Base-by-base conservation (phyloP, 257 asterid species). In the Salvia splendens region DNA sequence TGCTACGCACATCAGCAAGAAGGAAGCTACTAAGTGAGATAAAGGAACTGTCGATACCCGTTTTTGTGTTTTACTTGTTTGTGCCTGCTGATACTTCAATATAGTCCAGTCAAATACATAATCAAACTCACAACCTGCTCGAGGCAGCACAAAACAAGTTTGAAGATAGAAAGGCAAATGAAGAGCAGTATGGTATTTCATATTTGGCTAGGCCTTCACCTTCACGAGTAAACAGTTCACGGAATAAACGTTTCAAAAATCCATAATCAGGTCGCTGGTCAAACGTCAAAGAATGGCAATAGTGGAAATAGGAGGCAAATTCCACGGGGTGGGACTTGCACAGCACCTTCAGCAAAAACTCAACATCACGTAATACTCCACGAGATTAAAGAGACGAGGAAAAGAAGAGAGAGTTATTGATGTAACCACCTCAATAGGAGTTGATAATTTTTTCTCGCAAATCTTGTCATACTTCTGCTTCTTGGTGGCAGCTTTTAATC, bases 301-400 rank as follows among this genome's bases (percentile, higher is more conserved):
- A 92, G 74, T 92, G 98, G 71, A 92, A 89, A 79, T 87, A 92
- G 4, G 98, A 92, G 14, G 96, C 96, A 30, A 92, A 92, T 72
- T 92, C 98, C 81, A 89, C 96, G 1, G 98, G 96, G 80, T 87
- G 95, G 46, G 95, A 84, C 92, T 92, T 92, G 91, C 98, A 92
- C 62, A 92, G 70, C 67, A 89, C 96, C 98, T 91, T 73, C 74
- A 79, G 68, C 54, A 66, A 38, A 67, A 75, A 58, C 5, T 30
- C 7, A 14, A 63, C 8, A 56, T 50, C 52, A 47, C 20, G n/a
- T 48, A 52, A 35, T 2, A 24, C 2, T 24, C 30, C 2, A 54
- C 46, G 45, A 59, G 51, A 43, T 9, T 5, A 40, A 45, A 52
- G n/a, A 69, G 33, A 56, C 41, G 7, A 69, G 64, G 32, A 64